These are phyloP conservation scores for Pezicula carpinea DNA, from an alignment of 2,329 filamentous ascomycete species.

Conservation along the genomic window DNA sequence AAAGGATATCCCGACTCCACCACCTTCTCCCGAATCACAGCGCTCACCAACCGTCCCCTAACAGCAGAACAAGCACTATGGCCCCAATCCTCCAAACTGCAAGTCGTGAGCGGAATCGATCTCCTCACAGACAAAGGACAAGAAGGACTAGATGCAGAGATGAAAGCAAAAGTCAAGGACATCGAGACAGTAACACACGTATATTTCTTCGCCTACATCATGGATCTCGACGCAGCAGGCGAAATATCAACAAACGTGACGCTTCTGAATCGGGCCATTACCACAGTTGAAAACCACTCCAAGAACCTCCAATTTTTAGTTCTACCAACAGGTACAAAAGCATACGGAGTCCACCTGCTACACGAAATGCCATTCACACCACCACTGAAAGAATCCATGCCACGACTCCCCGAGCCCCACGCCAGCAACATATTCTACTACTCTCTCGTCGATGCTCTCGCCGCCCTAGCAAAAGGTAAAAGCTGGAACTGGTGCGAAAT, in stretches of 20 bases:
- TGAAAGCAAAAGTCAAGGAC: conserved; percentile 26
- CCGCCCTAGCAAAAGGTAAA: conserved; percentile 30
- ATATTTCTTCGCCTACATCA: conserved; percentile 30
- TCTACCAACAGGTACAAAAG: conserved; percentile 38
- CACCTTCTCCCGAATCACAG: conserved; percentile 26
- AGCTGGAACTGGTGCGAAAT: conserved; percentile 39
- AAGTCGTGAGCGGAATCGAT: conserved; percentile 33
- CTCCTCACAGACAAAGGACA: conserved; percentile 31
- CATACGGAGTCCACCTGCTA: conserved; percentile 28
- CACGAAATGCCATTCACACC: conserved; percentile 22
- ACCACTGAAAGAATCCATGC: conserved; percentile 34
- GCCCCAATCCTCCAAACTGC: conserved; percentile 21
- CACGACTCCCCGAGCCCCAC: conserved; percentile 36
- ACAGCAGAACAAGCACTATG: conserved; percentile 14
- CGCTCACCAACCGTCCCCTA: conserved; percentile 25
- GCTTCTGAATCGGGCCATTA: conserved; percentile 34
- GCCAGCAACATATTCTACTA: conserved; percentile 43
- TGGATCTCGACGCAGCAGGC: conserved; percentile 7
- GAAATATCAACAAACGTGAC: conserved; percentile 30
- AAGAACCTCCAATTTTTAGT: conserved; percentile 35
- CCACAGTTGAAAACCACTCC: conserved; percentile 33
- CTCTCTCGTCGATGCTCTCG: conserved; percentile 37
- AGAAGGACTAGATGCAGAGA: conserved; percentile 11
- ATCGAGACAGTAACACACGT: conserved; percentile 37
- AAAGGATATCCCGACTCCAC: conserved; percentile 24